Conservation (phyloP, 2,329 filamentous ascomycete genomes). For the Pyricularia sp. region DNA sequence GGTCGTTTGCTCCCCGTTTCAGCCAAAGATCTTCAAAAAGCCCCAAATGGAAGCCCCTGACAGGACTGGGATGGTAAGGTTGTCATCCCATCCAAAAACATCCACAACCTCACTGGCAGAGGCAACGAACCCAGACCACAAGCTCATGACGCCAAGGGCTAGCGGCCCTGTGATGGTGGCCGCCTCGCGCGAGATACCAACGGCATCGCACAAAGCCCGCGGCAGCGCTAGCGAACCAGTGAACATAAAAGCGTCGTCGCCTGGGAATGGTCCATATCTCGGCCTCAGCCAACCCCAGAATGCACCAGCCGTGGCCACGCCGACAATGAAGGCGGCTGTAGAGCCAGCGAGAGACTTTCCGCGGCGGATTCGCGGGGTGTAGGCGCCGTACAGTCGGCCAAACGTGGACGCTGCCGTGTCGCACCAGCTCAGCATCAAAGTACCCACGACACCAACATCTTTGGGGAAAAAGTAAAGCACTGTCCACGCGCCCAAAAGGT, state of each 20-base stretch:
- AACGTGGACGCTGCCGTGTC: conserved; percentile 95
- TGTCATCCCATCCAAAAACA: conserved; percentile 91
- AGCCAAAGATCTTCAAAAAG: conserved; percentile 78
- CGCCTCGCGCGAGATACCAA: conserved; percentile 48
- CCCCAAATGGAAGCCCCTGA: conserved; percentile 83
- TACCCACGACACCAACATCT: conserved; percentile 79
- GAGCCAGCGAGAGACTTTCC: conserved; percentile 91
- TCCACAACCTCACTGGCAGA: conserved; percentile 84
- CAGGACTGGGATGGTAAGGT: conserved; percentile 87
- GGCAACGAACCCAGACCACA: conserved; percentile 81
- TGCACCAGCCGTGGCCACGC: conserved; percentile 65
- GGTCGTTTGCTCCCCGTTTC: conserved; percentile 10
- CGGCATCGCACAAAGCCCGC: conserved; percentile 34
- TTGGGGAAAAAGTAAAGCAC: conserved; percentile 84
- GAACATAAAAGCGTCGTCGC: conserved; percentile 71
- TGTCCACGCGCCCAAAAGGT: conserved; percentile 79
- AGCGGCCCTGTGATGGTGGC: conserved; percentile 53
- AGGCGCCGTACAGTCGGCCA: conserved; percentile 75
- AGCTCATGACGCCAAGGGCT: conserved; percentile 67
- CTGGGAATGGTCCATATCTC: conserved; percentile 48
- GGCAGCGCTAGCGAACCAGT: conserved; percentile 64
- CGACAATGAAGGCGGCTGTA: conserved; percentile 68
- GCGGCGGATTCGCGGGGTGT: conserved; percentile 71
- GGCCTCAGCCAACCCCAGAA: conserved; percentile 87
- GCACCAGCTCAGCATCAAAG: conserved; percentile 91